Evolutionary conservation across 2,329 filamentous ascomycete species (phyloP), one percentile per base, ranked within the genome.

Genomic region (Shiraia bambusicola): DNA sequence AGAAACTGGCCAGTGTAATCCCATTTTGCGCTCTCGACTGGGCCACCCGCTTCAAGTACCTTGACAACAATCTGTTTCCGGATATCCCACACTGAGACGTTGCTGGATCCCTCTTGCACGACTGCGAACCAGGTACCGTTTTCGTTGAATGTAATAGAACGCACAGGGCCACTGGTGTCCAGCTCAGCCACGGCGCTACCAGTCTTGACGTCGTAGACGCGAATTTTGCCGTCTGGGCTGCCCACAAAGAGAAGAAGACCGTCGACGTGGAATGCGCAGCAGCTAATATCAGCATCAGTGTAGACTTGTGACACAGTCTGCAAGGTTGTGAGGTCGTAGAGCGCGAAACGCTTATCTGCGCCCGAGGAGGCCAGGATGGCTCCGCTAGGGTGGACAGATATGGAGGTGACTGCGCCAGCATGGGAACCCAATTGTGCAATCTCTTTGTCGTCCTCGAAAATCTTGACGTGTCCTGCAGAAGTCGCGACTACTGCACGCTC

Each of bases 111-210:
- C 67, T 89, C 84, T 44, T 86, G 83, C 6, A 85, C 84, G 4
- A 89, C 87, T 1, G 92, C 92, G 51, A 98, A 84, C 88, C 91
- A 97, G 59, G 88, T 95, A 16, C 93, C 93, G 58, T 98, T 98
- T 69, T 98, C 93, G 0, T 91, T 96, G 71, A 98, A 98, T 44
- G 80, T 78, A 28, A 98, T 73, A 9, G 83, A 81, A 57, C 87
- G 82, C 3, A 96, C 79, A 0, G 90, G 83, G 0, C 83, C 82
- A 16, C 69, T 64, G 46, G 76, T 69, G 6, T 76, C 74, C 68
- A 94, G 95, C 40, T 81, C 83, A 19, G 88, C 88, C 19, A 88
- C 88, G 52, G 83, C 79, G 46, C 84, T 80, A 27, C 90, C 86
- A 0, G 81, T 87, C 69, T 87, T 91, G 54, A 90, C 85, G 69